Evolutionary conservation across 208 protist species (phyloP).

Genomic region (Acanthamoeba quina): DNA sequence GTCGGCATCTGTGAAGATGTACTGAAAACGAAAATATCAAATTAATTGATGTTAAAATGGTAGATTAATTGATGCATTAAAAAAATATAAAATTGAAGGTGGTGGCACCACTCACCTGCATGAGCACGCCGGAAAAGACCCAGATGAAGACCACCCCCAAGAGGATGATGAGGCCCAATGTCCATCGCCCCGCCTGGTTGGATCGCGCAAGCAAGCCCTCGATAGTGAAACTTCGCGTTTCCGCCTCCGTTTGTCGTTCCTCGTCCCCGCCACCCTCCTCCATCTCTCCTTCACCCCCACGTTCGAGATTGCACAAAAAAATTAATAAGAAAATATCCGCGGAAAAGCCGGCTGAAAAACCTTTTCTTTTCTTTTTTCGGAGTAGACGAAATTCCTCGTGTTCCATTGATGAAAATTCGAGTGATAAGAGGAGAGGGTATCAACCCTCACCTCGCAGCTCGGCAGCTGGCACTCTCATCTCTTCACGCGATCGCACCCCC

Average conservation of each 20-base stretch:
- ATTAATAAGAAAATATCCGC: too few relatives aligned
- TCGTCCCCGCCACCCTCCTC: background rate
- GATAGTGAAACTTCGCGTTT: background rate
- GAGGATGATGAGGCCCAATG: slow-evolving; percentile 40
- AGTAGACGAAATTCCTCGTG: too few relatives aligned
- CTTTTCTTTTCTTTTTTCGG: too few relatives aligned
- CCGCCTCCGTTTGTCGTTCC: background rate
- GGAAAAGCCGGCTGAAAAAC: too few relatives aligned
- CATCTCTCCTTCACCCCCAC: background rate
- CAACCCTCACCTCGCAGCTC: too few relatives aligned
- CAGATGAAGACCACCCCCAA: slow-evolving; percentile 72
- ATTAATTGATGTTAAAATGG: background rate
- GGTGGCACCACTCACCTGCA: background rate
- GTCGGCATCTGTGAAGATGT: slow-evolving; percentile 70
- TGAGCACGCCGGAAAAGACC: slow-evolving; percentile 56
- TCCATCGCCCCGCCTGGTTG: slow-evolving; percentile 38
- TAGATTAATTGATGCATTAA: too few relatives aligned
- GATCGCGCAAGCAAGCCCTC: background rate
- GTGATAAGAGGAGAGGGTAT: too few relatives aligned
- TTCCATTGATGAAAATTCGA: too few relatives aligned
- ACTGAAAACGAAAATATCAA: slow-evolving; percentile 56
- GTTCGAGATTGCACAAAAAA: too few relatives aligned
- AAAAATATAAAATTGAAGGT: background rate
- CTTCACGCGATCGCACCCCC: too few relatives aligned
- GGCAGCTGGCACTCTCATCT: too few relatives aligned